Percentiles rank a stretch among this genome's conserved stretches.
phyloP scores from a whole-genome alignment of 2,329 filamentous ascomycete species.

The Mycosphaerelloides madeirae region DNA sequence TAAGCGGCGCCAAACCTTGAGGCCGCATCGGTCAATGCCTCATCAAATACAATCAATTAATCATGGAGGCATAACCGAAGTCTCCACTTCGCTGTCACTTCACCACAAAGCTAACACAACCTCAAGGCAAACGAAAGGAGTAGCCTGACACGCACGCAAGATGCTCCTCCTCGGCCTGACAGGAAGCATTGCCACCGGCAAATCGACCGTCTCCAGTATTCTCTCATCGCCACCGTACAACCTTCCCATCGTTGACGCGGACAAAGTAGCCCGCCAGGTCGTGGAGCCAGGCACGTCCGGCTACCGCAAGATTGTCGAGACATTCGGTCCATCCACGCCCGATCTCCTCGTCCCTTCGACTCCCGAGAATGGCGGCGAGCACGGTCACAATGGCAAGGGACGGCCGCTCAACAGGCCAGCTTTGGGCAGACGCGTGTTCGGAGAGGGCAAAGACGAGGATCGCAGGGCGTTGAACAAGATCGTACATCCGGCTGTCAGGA shows the following conservation, averaged over 20 bases:
- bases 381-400: constrained; percentile 58
- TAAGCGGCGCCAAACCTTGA: too few relatives aligned
- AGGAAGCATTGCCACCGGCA: constrained; percentile 95
- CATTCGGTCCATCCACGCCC: constrained; percentile 79
- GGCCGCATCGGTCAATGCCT: too few relatives aligned
- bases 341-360: constrained; percentile 69
- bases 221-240: constrained; percentile 76
- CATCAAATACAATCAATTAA: too few relatives aligned
- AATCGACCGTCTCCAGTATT: constrained; percentile 87
- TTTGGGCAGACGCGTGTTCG: constrained; percentile 81
- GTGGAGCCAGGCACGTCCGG: constrained; percentile 86
- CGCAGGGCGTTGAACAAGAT: constrained; percentile 78
- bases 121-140: too few relatives aligned
- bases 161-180: constrained; percentile 97
- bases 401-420: constrained; percentile 79
- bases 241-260: constrained; percentile 89
- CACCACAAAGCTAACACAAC: too few relatives aligned
- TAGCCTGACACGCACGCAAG: too few relatives aligned
- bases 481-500: constrained; percentile 83
- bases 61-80: too few relatives aligned
- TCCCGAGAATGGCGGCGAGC: constrained; percentile 39
- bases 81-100: too few relatives aligned
- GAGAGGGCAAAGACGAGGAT: constrained; percentile 68
- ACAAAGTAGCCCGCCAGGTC: constrained; percentile 84
- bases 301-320: constrained; percentile 73